A percentile compares a stretch with the other conserved stretches of the same genome.
Conservation (phyloP, 148 eudicot genomes). For the Cornus florida region DNA sequence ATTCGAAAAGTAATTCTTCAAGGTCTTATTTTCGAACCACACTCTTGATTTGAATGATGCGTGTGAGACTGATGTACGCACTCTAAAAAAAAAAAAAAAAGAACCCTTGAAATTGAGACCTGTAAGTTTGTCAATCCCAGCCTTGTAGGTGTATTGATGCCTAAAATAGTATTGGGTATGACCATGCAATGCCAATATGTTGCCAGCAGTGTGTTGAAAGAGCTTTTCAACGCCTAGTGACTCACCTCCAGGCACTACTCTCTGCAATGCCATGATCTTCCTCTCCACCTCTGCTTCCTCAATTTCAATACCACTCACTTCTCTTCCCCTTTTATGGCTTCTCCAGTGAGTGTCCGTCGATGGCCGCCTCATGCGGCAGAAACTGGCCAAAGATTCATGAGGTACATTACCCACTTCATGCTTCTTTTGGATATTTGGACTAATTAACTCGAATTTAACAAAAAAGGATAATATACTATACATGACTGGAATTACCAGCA, state of each 20-base stretch:
- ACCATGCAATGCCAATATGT: conserved; percentile 22
- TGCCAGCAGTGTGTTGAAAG: conserved; percentile 27
- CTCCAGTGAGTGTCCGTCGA: not conserved
- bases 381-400: not conserved
- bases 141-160: too few relatives aligned
- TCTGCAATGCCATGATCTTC: conserved; percentile 24
- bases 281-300: conserved; percentile 25
- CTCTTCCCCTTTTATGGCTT: not conserved
- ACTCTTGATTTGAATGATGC: too few relatives aligned
- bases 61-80: too few relatives aligned
- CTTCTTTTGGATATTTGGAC: not conserved
- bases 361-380: not conserved
- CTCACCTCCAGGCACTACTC: conserved; percentile 29
- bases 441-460: not conserved
- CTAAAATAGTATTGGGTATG: not conserved
- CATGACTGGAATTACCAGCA: not conserved
- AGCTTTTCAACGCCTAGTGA: conserved; percentile 24
- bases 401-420: not conserved
- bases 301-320: not conserved
- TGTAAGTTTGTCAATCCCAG: too few relatives aligned
- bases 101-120: too few relatives aligned
- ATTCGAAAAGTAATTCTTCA: too few relatives aligned
- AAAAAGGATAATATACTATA: not conserved
- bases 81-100: too few relatives aligned
- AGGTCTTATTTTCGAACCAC: too few relatives aligned